Base-by-base conservation (phyloP, 225 moss, liverwort and hornwort species). In the Polytrichum formosum region DNA sequence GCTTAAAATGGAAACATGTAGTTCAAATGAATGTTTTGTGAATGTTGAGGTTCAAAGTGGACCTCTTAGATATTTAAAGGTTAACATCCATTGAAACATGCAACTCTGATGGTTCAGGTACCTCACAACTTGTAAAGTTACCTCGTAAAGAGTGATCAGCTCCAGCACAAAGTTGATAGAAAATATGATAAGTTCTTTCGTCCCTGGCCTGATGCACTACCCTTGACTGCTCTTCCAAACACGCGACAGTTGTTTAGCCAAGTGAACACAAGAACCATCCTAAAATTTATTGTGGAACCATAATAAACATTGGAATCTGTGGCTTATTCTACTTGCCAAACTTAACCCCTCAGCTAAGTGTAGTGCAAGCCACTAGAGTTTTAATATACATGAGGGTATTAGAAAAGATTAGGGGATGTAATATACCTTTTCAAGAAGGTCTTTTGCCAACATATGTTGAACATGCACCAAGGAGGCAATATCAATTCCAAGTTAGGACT, bases 91-190 rank as follows among this genome's bases (percentile, higher is more conserved):
- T 59, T 23, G 23, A 20, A 23, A 59, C 59, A 59, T 59, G 6
- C 7, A 22, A 7, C 22, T 59, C 21, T 59, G 59, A 59, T 6
- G 7, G 21, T 59, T 23, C 59, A 59, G 59, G 2, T 22, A 23
- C 46, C 13, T 16, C 46, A 46, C 46, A 46, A 46, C 8, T 63
- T 5, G 18, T 5, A 23, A 23, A 5, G 62, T 62, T 82, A 89
- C 89, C 85, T 81, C 80, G 86, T 31, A 89, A 74, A 55, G 70
- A 70, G 0, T 54, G 55, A 67, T 82, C 86, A 70, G 89, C 89
- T 2, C 89, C 89, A 72, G 89, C 83, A 76, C 89, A 89, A 63
- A 89, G 86, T 77, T 89, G 89, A 69, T 89, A 89, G 71, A 89
- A 89, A 22, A 89, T 77, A 69, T 89, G 89, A 68, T 89, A 89